A percentile compares a stretch with the other conserved stretches of the same genome.
Conservation (phyloP, 768 basidiomycete species). For the Pleurotus giganteus region DNA sequence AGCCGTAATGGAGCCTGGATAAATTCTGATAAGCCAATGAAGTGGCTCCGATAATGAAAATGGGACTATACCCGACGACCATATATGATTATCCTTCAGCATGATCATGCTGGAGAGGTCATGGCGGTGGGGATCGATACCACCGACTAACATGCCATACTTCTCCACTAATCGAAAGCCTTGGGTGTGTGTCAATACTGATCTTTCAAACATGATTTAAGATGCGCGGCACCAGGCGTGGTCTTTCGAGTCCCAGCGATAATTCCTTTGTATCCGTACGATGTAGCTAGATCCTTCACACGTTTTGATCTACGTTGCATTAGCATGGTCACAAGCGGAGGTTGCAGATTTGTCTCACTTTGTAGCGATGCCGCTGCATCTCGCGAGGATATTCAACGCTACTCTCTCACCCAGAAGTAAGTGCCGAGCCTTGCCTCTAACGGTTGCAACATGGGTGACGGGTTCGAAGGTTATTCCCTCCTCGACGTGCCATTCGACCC, state of each 20-base stretch:
- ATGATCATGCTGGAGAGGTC: constrained; percentile 99
- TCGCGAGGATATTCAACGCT: constrained; percentile 88
- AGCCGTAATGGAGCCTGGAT: constrained; percentile 80
- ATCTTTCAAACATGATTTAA: neutral
- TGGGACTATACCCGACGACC: constrained; percentile 75
- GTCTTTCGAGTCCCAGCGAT: constrained; percentile 97
- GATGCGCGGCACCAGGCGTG: constrained; percentile 65
- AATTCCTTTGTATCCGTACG: constrained; percentile 80
- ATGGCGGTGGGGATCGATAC: constrained; percentile 92
- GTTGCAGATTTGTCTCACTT: constrained; percentile 51
- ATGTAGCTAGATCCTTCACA: constrained; percentile 75
- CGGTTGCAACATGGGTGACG: constrained; percentile 84
- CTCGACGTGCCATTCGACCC: constrained; percentile 90
- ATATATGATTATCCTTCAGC: constrained; percentile 99
- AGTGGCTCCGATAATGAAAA: neutral
- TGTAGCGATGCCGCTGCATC: constrained; percentile 96
- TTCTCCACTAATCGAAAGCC: constrained; percentile 97
- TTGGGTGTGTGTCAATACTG: constrained; percentile 22
- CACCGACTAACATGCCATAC: constrained; percentile 97
- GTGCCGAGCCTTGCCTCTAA: constrained; percentile 83
- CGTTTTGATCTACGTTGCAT: constrained; percentile 63
- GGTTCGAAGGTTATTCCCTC: constrained; percentile 86
- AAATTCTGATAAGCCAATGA: constrained; percentile 6
- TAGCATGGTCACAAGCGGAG: constrained; percentile 8
- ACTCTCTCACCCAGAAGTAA: constrained; percentile 90